Evolutionary conservation across 2,329 filamentous ascomycete species (phyloP).

Genomic region (Aspergillus sergii): DNA sequence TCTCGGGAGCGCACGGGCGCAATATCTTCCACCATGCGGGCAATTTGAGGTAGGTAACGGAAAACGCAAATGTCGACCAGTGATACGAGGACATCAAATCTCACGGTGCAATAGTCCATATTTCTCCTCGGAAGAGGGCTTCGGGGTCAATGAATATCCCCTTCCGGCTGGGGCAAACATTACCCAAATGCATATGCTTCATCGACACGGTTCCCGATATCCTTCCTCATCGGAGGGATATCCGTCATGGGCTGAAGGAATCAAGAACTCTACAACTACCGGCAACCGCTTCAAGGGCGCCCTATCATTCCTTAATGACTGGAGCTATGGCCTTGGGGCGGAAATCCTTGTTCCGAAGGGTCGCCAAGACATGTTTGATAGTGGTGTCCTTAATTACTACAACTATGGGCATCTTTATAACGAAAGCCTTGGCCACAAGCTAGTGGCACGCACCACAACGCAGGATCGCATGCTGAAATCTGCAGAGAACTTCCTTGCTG

Average conservation of each 20-base stretch:
- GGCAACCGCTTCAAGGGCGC: slow-evolving; percentile 51
- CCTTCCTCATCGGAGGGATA: slow-evolving; percentile 58
- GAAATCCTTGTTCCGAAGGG: slow-evolving; percentile 75
- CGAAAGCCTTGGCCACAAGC: slow-evolving; percentile 62
- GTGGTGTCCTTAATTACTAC: slow-evolving; percentile 71
- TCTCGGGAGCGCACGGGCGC: slow-evolving; percentile 60
- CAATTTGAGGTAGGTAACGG: slow-evolving; percentile 51
- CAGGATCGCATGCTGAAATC: slow-evolving; percentile 77
- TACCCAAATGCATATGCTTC: slow-evolving; percentile 71
- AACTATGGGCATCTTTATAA: slow-evolving; percentile 73
- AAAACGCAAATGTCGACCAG: neutral
- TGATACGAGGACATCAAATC: neutral
- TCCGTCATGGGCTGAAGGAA: neutral
- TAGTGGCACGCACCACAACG: slow-evolving; percentile 73
- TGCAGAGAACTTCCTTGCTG: slow-evolving; percentile 76
- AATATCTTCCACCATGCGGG: slow-evolving; percentile 74
- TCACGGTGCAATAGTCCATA: slow-evolving; percentile 57
- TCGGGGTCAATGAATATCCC: slow-evolving; percentile 72
- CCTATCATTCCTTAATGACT: slow-evolving; percentile 68
- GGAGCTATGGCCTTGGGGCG: slow-evolving; percentile 68
- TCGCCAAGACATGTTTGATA: slow-evolving; percentile 72
- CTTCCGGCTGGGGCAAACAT: slow-evolving; percentile 69
- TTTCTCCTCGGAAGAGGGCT: slow-evolving; percentile 63
- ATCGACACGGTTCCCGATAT: slow-evolving; percentile 73
- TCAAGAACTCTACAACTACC: neutral